Base-by-base conservation (phyloP, 768 basidiomycete genomes). In the Termitomyces sp. region DNA sequence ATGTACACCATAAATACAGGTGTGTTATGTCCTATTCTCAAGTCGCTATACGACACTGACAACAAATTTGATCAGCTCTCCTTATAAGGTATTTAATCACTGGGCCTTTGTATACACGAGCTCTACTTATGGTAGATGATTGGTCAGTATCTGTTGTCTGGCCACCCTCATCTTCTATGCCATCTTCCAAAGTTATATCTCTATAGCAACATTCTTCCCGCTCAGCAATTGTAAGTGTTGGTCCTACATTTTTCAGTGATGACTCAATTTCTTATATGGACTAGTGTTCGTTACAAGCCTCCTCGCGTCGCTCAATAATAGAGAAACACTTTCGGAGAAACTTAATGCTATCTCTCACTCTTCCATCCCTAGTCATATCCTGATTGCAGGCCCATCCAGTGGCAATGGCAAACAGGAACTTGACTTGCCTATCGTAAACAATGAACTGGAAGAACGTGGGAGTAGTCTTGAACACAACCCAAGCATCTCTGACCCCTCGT, bases 211-310 rank as follows among this genome's bases (percentile, higher is more conserved):
- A 14, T 54, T 30, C 23, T 54, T 54, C 10, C 26, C 40, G 20
- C 16, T 26, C 52, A 9, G n/a, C 18, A 43, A 43, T 9, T 20
- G 41, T 43, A n/a, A 43, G 41, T 43, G 10, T 43, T 1, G 20
- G 8, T 20, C 41, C 41, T 20, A 43, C n/a, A 20, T 43, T 4
- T 9, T 9, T 43, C n/a, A 7, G 8, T 43, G 10, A 10, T 9
- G 9, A 4, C 41, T 43, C n/a, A 43, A 5, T 20, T 43, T 43
- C n/a, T 41, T 5, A 7, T 20, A 18, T 43, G 9, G n/a, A 43
- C n/a, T 20, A 65, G 66, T 67, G 30, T 67, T 58, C 35, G 36
- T 67, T 26, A 67, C 65, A 50, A 58, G 63, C 36, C 53, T 67
- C 1, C 59, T 67, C 13, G 61, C 67, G 12, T 62, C 58, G 7